phyloP scores from a whole-genome alignment of 176 grass and related monocot genomes.

The Aegilops speltoides region DNA sequence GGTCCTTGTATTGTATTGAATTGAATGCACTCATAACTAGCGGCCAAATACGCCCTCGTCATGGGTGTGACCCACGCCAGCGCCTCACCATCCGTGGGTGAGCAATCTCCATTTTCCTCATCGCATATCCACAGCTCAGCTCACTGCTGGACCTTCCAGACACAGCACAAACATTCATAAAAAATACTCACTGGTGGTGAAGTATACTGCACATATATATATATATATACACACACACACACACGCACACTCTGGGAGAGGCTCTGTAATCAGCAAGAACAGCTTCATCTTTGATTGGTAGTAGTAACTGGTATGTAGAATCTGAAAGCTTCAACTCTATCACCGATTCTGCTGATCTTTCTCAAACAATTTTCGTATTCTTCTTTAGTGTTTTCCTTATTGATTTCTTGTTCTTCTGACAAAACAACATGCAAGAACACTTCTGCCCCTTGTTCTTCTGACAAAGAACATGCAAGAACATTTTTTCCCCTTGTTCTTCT shows the following conservation, averaged over 20 bases:
- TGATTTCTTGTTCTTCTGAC: too few species aligned
- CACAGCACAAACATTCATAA: background rate
- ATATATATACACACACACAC: background rate
- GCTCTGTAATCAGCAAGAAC: background rate
- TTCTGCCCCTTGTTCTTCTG: too few species aligned
- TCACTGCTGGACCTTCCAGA: constrained; percentile 3
- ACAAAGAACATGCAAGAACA: too few species aligned
- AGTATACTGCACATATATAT: background rate
- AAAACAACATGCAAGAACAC: too few species aligned
- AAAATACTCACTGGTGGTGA: background rate
- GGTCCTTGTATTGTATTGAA: background rate
- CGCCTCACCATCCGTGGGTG: background rate
- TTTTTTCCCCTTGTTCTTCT: too few species aligned
- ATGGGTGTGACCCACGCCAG: background rate
- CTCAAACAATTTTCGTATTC: background rate
- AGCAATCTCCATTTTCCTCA: constrained; percentile 8
- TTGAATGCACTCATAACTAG: too few species aligned
- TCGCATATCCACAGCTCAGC: constrained; percentile 8
- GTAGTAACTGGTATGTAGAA: background rate
- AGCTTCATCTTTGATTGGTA: background rate
- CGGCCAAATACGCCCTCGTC: background rate
- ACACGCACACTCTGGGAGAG: too few species aligned
- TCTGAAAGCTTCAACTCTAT: background rate
- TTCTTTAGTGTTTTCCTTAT: background rate
- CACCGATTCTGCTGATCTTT: background rate